A percentile compares a stretch with the other conserved stretches of the same genome.
Evolutionary conservation across 139 green algal genomes (phyloP).

Genomic region (Chlorella sp.): DNA sequence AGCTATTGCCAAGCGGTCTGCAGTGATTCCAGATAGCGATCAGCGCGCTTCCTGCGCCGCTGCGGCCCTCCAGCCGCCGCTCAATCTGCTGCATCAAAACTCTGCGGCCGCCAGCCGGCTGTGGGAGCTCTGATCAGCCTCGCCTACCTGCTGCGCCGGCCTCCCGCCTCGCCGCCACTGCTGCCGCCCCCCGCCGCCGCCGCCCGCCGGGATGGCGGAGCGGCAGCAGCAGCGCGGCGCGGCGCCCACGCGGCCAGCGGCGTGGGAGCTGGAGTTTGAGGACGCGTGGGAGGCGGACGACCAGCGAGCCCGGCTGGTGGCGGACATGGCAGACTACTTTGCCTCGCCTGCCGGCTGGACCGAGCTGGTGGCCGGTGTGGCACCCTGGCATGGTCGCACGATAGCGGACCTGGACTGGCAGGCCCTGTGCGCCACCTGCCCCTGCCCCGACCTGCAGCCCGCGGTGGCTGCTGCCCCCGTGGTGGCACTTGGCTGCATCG

Average conservation of each 20-base stretch:
- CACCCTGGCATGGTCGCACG: background rate
- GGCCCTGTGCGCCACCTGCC: constrained; percentile 30
- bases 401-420: constrained; percentile 51
- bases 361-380: constrained; percentile 11
- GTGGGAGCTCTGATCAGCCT: too few species aligned
- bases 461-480: constrained; percentile 64
- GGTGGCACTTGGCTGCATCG: constrained; percentile 69
- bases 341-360: constrained; percentile 19
- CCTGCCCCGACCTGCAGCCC: constrained; percentile 56
- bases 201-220: background rate
- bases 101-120: too few species aligned
- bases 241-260: constrained; percentile 10
- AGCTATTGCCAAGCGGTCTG: too few species aligned
- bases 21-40: too few species aligned
- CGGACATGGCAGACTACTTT: constrained; percentile 48
- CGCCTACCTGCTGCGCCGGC: too few species aligned
- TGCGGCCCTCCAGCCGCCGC: too few species aligned
- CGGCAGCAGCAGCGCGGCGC: background rate
- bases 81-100: too few species aligned
- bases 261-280: constrained; percentile 60
- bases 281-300: constrained; percentile 50
- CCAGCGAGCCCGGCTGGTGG: constrained; percentile 49
- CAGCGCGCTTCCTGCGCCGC: too few species aligned
- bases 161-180: too few species aligned
- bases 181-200: too few species aligned